A percentile compares a stretch with the other conserved stretches of the same genome.
Evolutionary conservation across 257 asterid species (phyloP).

Genomic region (Linaria vulgaris): DNA sequence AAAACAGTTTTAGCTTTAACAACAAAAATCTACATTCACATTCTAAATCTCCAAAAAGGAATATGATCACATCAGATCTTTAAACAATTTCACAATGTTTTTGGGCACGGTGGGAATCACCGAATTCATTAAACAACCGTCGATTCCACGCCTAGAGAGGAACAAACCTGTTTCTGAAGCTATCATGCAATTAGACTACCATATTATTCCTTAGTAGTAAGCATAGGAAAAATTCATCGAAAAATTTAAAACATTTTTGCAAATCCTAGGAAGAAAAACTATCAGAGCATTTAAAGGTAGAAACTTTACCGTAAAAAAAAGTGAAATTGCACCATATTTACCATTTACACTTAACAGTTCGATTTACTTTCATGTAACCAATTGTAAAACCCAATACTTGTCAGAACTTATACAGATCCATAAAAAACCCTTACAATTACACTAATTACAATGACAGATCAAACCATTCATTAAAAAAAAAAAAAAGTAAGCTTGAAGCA

Average conservation of each 20-base stretch:
- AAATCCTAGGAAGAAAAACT: slow-evolving; percentile 23
- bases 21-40: no score
- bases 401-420: slow-evolving; percentile 22
- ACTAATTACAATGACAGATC: slow-evolving; percentile 20
- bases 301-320: slow-evolving; percentile 5
- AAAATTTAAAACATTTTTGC: not conserved
- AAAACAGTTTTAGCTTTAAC: no score
- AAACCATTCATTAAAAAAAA: slow-evolving; percentile 15
- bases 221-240: no score
- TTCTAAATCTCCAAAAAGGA: not conserved
- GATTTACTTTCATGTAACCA: slow-evolving; percentile 20
- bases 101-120: not conserved
- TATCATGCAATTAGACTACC: not conserved
- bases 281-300: slow-evolving; percentile 5
- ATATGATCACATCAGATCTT: not conserved
- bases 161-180: not conserved
- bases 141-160: slow-evolving; percentile 3
- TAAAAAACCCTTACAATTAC: slow-evolving; percentile 8
- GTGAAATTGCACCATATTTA: slow-evolving; percentile 8
- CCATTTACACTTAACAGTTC: not conserved
- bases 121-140: not conserved
- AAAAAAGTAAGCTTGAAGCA: slow-evolving; percentile 20
- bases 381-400: slow-evolving; percentile 16
- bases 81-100: not conserved
- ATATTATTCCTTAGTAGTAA: no score